These are phyloP conservation scores for Diaporthe aspalathi DNA, from an alignment of 2,329 filamentous ascomycete species.

Conservation along the genomic window DNA sequence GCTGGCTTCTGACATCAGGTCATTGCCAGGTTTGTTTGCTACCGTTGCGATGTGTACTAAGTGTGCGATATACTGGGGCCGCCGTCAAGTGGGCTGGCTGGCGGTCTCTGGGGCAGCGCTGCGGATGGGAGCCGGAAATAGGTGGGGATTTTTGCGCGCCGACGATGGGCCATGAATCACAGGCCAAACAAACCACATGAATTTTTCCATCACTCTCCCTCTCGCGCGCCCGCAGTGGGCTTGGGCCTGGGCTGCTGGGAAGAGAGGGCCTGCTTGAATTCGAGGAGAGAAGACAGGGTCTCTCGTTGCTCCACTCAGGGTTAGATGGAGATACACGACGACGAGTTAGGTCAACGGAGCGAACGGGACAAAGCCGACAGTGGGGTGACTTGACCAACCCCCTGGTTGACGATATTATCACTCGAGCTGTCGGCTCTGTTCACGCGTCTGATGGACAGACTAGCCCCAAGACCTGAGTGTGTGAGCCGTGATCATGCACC, in stretches of 20 bases:
- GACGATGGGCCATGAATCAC: conserved; percentile 15
- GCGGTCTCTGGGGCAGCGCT: conserved; percentile 10
- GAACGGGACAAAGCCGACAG: conserved; percentile 26
- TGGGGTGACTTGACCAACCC: conserved; percentile 20
- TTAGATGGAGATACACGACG: conserved; percentile 5
- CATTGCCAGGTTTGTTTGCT: conserved; percentile 3
- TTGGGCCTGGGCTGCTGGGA: not conserved
- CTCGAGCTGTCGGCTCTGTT: not conserved
- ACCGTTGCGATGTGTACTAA: conserved; percentile 5
- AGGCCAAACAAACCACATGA: not conserved
- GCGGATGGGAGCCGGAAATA: conserved; percentile 23
- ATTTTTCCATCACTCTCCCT: not conserved
- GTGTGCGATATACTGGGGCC: conserved; percentile 11
- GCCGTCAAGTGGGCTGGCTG: conserved; percentile 25
- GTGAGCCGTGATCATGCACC: not conserved
- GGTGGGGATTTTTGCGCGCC: conserved; percentile 11
- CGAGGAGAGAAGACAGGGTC: conserved; percentile 14
- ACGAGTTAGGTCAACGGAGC: conserved; percentile 15
- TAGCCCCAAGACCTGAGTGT: not conserved
- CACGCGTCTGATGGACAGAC: not conserved
- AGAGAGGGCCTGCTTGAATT: not conserved
- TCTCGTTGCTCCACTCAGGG: conserved; percentile 18
- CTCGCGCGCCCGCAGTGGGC: not conserved
- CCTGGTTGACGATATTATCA: not conserved
- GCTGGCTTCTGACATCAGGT: conserved; percentile 32